A percentile compares a stretch with the other conserved stretches of the same genome.
phyloP scores from a whole-genome alignment of 345 rosid genomes.

The Draba incana region DNA sequence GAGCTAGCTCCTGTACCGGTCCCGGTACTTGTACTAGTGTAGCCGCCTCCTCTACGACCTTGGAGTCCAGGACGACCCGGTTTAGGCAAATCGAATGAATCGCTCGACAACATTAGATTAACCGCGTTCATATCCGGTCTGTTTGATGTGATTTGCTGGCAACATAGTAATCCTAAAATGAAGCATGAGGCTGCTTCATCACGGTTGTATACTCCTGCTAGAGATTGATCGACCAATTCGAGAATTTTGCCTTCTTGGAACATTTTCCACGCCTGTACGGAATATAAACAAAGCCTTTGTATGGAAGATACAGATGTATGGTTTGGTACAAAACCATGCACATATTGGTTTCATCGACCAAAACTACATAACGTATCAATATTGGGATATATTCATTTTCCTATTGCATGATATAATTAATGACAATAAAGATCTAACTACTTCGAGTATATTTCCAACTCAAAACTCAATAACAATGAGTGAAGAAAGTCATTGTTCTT shows the following conservation, averaged over 20 bases:
- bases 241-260: conserved; percentile 55
- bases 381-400: too few species aligned
- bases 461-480: too few species aligned
- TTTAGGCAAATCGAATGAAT: conserved; percentile 74
- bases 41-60: conserved; percentile 60
- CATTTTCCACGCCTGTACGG: conserved; percentile 69
- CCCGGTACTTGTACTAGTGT: conserved; percentile 43
- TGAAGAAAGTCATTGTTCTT: too few species aligned
- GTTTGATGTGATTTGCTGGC: conserved; percentile 60
- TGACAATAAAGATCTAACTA: too few species aligned
- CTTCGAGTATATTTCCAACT: too few species aligned
- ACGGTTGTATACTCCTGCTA: conserved; percentile 54
- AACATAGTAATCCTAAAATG: conserved; percentile 79
- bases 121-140: conserved; percentile 84
- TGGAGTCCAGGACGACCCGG: conserved; percentile 82
- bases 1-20: conserved; percentile 41
- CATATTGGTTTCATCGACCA: background rate
- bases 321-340: background rate
- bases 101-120: conserved; percentile 85
- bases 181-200: conserved; percentile 83
- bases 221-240: conserved; percentile 70
- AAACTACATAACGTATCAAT: too few species aligned
- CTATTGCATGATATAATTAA: too few species aligned
- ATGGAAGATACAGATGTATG: background rate
- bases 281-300: background rate